Percentiles rank a stretch among this genome's conserved stretches.
Evolutionary conservation across 768 basidiomycete species (phyloP).

Genomic region (Termitomyces sp.): DNA sequence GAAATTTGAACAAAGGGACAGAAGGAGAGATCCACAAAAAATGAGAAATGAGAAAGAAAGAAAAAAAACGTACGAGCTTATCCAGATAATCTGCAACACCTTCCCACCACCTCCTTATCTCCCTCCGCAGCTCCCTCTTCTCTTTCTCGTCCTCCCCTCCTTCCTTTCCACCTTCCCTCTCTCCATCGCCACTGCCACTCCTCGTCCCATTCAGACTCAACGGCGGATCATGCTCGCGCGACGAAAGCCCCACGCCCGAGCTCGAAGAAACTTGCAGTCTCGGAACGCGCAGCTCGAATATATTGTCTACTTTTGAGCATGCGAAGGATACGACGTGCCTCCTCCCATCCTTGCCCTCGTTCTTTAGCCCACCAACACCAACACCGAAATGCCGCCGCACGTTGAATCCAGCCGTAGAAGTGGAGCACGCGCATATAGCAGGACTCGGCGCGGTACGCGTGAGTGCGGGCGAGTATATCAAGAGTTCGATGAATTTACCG

Average conservation of each 20-base stretch:
- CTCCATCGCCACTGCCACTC: too few species aligned
- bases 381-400: neutral
- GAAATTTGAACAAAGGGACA: too few species aligned
- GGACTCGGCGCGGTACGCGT: neutral
- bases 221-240: too few species aligned
- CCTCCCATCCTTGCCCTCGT: neutral
- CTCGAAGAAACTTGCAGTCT: slow-evolving; percentile 42
- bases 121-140: slow-evolving; percentile 47
- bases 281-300: slow-evolving; percentile 29
- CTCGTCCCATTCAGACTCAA: too few species aligned
- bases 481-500: neutral
- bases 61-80: slow-evolving; percentile 41
- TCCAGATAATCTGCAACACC: slow-evolving; percentile 58
- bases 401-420: neutral
- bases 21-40: neutral
- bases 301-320: slow-evolving; percentile 43
- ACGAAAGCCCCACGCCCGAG: neutral
- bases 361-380: neutral
- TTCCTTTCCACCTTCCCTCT: neutral
- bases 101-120: slow-evolving; percentile 70
- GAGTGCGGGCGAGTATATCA: neutral
- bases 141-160: slow-evolving; percentile 31
- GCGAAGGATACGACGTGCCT: slow-evolving; percentile 39
- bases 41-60: neutral
- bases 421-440: too few species aligned